phyloP scores from a whole-genome alignment of 768 basidiomycete genomes.

The Leccinum subgranulosum region DNA sequence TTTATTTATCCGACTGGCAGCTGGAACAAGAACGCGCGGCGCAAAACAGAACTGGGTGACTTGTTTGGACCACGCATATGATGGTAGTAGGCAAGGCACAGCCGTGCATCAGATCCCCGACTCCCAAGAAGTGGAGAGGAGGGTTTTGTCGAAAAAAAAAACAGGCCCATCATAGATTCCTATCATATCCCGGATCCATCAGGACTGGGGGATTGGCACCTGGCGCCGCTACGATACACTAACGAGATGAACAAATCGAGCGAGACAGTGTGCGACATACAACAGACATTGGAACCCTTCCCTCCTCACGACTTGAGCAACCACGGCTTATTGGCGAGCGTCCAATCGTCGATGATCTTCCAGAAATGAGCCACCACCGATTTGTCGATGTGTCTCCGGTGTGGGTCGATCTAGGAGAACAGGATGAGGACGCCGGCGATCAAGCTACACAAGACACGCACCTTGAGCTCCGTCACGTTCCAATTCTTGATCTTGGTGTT shows the following conservation, averaged over 20 bases:
- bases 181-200: too few relatives aligned
- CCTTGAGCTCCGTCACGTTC: conserved; percentile 96
- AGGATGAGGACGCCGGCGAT: neutral
- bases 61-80: too few relatives aligned
- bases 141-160: too few relatives aligned
- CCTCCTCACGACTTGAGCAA: conserved; percentile 45
- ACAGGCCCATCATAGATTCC: too few relatives aligned
- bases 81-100: too few relatives aligned
- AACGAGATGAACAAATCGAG: neutral
- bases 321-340: conserved; percentile 74
- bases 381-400: conserved; percentile 90
- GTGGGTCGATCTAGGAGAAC: conserved; percentile 72
- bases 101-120: too few relatives aligned
- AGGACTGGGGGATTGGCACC: too few relatives aligned
- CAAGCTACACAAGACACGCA: conserved; percentile 20
- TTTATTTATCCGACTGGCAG: too few relatives aligned
- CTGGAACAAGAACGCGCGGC: too few relatives aligned
- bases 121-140: too few relatives aligned
- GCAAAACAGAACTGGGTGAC: too few relatives aligned
- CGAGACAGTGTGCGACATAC: neutral
- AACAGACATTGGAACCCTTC: neutral
- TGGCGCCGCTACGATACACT: neutral
- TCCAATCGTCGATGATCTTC: conserved; percentile 89
- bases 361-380: conserved; percentile 95
- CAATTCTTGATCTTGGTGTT: conserved; percentile 90